phyloP scores from a whole-genome alignment of 2,329 filamentous ascomycete genomes.

The Aspergillus sp. region DNA sequence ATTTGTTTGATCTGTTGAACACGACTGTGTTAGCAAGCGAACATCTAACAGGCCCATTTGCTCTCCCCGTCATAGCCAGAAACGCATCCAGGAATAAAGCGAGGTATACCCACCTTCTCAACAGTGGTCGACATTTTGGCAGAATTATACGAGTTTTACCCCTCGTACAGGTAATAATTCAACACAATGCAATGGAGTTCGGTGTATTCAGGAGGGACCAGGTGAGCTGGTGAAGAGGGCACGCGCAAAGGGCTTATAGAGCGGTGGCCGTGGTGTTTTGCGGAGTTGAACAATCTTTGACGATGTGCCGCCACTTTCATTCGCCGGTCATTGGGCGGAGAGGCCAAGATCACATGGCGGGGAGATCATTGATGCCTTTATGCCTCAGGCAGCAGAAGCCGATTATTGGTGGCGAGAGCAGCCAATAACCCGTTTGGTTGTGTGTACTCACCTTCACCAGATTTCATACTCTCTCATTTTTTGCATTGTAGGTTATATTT shows the following conservation, averaged over 20 bases:
- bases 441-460: neutral
- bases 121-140: constrained; percentile 90
- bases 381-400: constrained; percentile 19
- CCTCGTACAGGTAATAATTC: constrained; percentile 11
- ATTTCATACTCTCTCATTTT: neutral
- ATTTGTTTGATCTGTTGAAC: constrained; percentile 81
- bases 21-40: constrained; percentile 28
- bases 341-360: constrained; percentile 24
- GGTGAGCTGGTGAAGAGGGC: neutral
- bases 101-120: constrained; percentile 67
- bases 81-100: neutral
- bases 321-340: constrained; percentile 19
- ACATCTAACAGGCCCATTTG: too few species aligned
- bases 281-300: constrained; percentile 19
- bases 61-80: too few species aligned
- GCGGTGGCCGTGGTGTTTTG: neutral
- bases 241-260: neutral
- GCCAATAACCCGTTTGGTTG: neutral
- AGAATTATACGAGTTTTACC: constrained; percentile 19
- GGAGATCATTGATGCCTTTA: neutral
- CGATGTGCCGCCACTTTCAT: constrained; percentile 33
- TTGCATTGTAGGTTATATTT: too few species aligned
- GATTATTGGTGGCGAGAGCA: constrained; percentile 17
- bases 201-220: neutral
- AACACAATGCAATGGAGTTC: neutral